A percentile compares a stretch with the other conserved stretches of the same genome.
phyloP scores from a whole-genome alignment of 768 basidiomycete genomes.

The Rhodotorula kratochvilovae region DNA sequence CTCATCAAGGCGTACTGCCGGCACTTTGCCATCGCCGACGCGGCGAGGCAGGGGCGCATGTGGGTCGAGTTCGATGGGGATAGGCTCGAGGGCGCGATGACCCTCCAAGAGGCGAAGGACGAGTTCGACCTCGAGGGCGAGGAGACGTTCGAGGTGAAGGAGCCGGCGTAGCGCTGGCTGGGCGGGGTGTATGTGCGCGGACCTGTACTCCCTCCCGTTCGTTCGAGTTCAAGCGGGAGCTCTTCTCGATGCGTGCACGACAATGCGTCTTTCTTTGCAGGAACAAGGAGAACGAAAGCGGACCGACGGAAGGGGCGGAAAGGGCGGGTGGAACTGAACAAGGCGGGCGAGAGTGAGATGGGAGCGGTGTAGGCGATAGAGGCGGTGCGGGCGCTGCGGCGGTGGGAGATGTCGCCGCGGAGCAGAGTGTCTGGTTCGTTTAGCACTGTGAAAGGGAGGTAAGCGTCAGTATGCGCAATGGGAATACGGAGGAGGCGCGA shows the following conservation, averaged over 20 bases:
- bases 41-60: not conserved
- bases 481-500: no score
- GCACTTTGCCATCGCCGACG: not conserved
- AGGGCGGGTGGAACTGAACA: no score
- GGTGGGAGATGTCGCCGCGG: no score
- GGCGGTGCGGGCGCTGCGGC: no score
- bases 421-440: no score
- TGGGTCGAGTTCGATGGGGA: conserved; percentile 34
- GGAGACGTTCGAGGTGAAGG: conserved; percentile 30
- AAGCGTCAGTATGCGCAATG: no score
- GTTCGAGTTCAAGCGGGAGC: not conserved
- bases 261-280: not conserved
- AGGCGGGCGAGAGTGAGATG: no score
- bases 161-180: not conserved
- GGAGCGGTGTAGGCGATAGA: no score
- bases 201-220: no score
- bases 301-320: not conserved
- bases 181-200: no score
- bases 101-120: conserved; percentile 16
- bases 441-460: no score
- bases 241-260: not conserved
- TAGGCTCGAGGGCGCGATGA: not conserved
- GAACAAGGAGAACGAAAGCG: no score
- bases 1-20: conserved; percentile 20
- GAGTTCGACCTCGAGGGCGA: conserved; percentile 33